Base-by-base conservation (phyloP, 177 flowering plant species). In the Vitis hybrid region DNA sequence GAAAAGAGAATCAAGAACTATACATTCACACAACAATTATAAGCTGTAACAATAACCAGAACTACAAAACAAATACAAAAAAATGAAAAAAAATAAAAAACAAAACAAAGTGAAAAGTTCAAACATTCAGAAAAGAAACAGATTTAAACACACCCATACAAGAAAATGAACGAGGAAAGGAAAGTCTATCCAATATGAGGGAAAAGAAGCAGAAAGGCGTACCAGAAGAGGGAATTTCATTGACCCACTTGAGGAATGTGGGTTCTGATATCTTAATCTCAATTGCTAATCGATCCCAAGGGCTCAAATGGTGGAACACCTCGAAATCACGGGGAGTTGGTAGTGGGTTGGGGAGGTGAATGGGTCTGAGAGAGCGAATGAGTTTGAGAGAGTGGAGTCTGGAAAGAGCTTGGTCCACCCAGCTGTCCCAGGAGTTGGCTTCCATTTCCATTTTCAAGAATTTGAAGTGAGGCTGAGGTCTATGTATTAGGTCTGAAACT, bases 361-460 rank as follows among this genome's bases (percentile, higher is more conserved):
- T 86, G 79, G 98, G 97, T 77, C 91, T 80, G 39, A 93, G 83
- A 70, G 96, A 87, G 10, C 94, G 89, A 49, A 92, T 78, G n/a
- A 92, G 80, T 29, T 94, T 85, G 39, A 76, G 56, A 5, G 90
- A 79, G 13, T 87, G 81, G 39, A 93, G 74, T 75, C 72, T 89
- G 51, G 77, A 60, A 9, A 92, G 78, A 0, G 96, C 89, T 62
- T 82, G 79, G 49, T 86, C 94, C 0, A 93, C 91, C 94, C 91
- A 89, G 12, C 12, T 45, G 73, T 93, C 97, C 98, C 98, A 93
- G 12, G 78, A 68, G 62, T 65, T 62, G 11, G 33, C 2, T 20
- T 64, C 45, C 65, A n/a, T 49, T 62, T 39, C 66, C 67, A 59
- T 66, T 63, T 64, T 10, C 45, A 39, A 39, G 45, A 39, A 39